Conservation (phyloP, 805 yeast species). For the Priceomyces fermenticarens region DNA sequence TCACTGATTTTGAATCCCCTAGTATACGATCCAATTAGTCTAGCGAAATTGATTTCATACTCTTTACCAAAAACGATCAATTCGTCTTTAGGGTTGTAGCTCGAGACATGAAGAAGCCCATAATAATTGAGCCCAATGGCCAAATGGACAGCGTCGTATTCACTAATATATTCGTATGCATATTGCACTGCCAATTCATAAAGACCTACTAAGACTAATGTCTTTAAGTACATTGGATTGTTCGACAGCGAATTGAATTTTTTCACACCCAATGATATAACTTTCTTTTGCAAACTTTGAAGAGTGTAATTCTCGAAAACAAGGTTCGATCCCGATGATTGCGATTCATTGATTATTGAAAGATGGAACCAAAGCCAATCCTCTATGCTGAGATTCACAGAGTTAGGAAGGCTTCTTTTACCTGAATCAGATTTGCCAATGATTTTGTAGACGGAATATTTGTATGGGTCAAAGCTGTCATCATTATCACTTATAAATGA, state of each 20-base stretch:
- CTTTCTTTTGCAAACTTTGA: slow-evolving; percentile 66
- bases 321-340: slow-evolving; percentile 44
- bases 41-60: slow-evolving; percentile 48
- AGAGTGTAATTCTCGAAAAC: slow-evolving; percentile 71
- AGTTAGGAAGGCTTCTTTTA: slow-evolving; percentile 62
- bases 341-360: slow-evolving; percentile 68
- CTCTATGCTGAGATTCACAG: slow-evolving; percentile 74
- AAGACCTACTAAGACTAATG: slow-evolving; percentile 70
- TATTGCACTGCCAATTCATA: slow-evolving; percentile 78
- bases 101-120: slow-evolving; percentile 58
- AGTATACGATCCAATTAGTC: slow-evolving; percentile 75
- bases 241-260: slow-evolving; percentile 64
- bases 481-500: slow-evolving; percentile 51
- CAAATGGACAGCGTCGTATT: slow-evolving; percentile 85
- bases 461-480: slow-evolving; percentile 73
- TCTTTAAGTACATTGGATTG: slow-evolving; percentile 71
- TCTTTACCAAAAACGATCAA: slow-evolving; percentile 32
- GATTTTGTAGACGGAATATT: slow-evolving; percentile 85
- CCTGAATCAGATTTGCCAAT: slow-evolving; percentile 85
- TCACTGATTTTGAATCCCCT: slow-evolving; percentile 80
- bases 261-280: slow-evolving; percentile 68
- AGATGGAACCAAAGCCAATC: slow-evolving; percentile 98
- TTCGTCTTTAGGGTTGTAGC: slow-evolving; percentile 28
- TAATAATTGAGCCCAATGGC: slow-evolving; percentile 77
- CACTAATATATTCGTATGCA: slow-evolving; percentile 55